phyloP scores from a whole-genome alignment of 352 stramenopile genomes.

The Pythium utonaiense region DNA sequence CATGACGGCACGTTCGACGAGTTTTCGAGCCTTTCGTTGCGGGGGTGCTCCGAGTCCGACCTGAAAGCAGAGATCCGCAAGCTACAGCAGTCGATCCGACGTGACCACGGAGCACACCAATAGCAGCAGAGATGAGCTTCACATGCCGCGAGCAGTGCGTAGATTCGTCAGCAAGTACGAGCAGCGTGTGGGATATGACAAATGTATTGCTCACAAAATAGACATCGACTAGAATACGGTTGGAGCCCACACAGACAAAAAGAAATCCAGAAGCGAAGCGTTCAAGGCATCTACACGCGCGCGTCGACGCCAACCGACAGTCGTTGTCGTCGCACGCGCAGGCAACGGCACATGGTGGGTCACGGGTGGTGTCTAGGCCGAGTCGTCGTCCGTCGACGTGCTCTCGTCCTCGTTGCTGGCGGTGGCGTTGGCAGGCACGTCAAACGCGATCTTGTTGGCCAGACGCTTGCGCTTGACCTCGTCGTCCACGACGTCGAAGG shows the following conservation, averaged over 20 bases:
- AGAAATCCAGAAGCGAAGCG: neutral
- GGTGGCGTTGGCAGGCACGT: constrained; percentile 11
- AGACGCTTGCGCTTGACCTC: constrained; percentile 10
- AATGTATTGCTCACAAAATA: constrained; percentile 19
- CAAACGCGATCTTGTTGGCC: constrained; percentile 23
- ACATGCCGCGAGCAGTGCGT: neutral
- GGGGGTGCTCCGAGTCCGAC: constrained; percentile 6
- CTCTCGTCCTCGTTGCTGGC: neutral
- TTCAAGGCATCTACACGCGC: neutral
- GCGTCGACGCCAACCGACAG: no score
- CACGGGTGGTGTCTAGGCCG: neutral
- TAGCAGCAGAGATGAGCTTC: neutral
- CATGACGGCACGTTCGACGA: constrained; percentile 30
- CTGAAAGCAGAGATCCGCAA: constrained; percentile 33
- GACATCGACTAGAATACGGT: constrained; percentile 11
- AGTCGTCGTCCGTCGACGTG: constrained; percentile 7
- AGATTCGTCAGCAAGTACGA: neutral
- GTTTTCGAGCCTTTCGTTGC: neutral
- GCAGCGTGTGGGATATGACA: neutral
- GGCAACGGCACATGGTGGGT: no score
- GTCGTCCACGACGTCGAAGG: constrained; percentile 23
- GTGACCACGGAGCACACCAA: constrained; percentile 4
- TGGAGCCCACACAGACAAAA: constrained; percentile 16
- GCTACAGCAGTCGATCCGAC: constrained; percentile 23
- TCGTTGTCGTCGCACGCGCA: no score